phyloP scores from a whole-genome alignment of 2,329 filamentous ascomycete species.

The Cladosporium sp. region DNA sequence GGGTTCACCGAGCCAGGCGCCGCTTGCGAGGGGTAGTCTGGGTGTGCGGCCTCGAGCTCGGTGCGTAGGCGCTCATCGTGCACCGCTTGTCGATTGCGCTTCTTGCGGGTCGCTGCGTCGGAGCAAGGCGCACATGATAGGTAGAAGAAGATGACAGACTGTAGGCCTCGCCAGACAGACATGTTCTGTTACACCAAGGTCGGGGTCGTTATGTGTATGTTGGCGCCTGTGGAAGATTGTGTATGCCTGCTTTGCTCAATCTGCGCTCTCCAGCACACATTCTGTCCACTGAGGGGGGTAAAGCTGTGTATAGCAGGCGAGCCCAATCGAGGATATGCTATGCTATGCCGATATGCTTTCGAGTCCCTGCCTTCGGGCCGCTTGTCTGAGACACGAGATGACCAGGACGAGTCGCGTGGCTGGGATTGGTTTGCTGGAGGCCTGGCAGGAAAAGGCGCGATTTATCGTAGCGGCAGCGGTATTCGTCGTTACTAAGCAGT shows the following conservation, averaged over 20 bases:
- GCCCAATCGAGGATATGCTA: neutral
- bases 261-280: conserved; percentile 13
- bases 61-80: conserved; percentile 60
- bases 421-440: neutral
- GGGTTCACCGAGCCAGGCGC: conserved; percentile 83
- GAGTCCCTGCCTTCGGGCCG: conserved; percentile 11
- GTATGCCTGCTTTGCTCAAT: conserved; percentile 8
- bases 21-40: conserved; percentile 70
- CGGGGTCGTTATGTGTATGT: neutral
- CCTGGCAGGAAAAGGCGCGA: neutral
- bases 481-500: neutral
- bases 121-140: conserved; percentile 78
- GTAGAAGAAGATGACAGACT: conserved; percentile 78
- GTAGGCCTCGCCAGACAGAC: conserved; percentile 57
- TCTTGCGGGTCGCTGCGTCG: conserved; percentile 68
- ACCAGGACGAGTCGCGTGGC: conserved; percentile 6
- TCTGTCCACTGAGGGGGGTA: conserved; percentile 4
- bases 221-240: neutral
- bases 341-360: conserved; percentile 3
- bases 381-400: conserved; percentile 17
- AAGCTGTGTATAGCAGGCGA: neutral
- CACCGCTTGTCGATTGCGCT: conserved; percentile 70
- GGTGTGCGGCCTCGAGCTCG: conserved; percentile 72
- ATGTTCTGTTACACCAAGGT: conserved; percentile 7
- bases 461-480: neutral